A percentile compares a stretch with the other conserved stretches of the same genome.
Evolutionary conservation across 164 flowering plant species (phyloP).

Genomic region (Nymphaea thermarum): DNA sequence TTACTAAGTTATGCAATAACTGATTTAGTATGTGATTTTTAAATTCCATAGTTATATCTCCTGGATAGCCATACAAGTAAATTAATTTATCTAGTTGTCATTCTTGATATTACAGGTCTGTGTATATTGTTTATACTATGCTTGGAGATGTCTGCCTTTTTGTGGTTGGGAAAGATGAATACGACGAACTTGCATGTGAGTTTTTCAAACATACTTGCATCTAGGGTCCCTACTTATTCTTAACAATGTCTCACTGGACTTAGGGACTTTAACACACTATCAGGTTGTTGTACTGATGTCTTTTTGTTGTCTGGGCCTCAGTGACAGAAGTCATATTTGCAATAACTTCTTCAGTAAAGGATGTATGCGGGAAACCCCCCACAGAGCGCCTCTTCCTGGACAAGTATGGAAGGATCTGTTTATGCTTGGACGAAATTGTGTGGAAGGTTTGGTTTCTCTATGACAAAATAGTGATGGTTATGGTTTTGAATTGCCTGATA

Average conservation of each 20-base stretch:
- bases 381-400: conserved; percentile 90
- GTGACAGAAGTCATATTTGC: conserved; percentile 92
- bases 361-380: conserved; percentile 91
- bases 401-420: conserved; percentile 82
- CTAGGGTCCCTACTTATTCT: background rate
- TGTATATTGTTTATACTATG: conserved; percentile 87
- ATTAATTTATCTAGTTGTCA: background rate
- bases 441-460: conserved; percentile 43
- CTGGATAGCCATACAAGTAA: no score
- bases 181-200: conserved; percentile 99
- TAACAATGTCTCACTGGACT: background rate
- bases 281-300: background rate
- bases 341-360: conserved; percentile 79
- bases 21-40: no score
- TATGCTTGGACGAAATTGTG: conserved; percentile 90
- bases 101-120: conserved; percentile 47
- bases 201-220: conserved; percentile 3
- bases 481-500: no score
- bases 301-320: conserved; percentile 16
- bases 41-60: no score
- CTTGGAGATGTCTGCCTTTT: conserved; percentile 89
- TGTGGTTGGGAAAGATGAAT: conserved; percentile 94
- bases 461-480: no score
- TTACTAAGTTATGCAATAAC: no score
- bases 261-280: background rate